Conservation (phyloP, 306 rosid genomes). For the Benincasa hispida region DNA sequence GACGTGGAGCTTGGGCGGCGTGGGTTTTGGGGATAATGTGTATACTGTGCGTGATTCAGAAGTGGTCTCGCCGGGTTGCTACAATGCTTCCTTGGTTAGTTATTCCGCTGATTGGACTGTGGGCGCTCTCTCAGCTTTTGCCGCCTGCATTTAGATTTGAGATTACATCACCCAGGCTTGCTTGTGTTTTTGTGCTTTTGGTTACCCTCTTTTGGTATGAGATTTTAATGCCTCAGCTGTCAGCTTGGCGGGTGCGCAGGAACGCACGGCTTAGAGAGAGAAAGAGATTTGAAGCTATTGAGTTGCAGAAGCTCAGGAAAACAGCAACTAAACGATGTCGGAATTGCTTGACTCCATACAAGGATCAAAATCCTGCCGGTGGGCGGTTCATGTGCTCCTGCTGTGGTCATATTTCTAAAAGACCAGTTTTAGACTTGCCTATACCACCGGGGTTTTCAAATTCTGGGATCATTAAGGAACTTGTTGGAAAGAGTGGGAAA, state of each 20-base stretch:
- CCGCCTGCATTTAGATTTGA: slow-evolving; percentile 94
- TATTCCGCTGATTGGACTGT: slow-evolving; percentile 81
- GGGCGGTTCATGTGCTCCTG: slow-evolving; percentile 94
- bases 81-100: slow-evolving; percentile 99
- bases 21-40: slow-evolving; percentile 88
- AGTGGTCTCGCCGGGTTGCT: slow-evolving; percentile 99
- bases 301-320: slow-evolving; percentile 81
- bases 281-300: slow-evolving; percentile 80
- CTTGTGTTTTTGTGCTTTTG: slow-evolving; percentile 87
- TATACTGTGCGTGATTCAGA: slow-evolving; percentile 99
- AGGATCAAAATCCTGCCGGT: slow-evolving; percentile 98
- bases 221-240: slow-evolving; percentile 96
- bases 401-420: slow-evolving; percentile 88
- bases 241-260: slow-evolving; percentile 83
- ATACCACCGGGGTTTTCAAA: slow-evolving; percentile 54
- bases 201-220: slow-evolving; percentile 97
- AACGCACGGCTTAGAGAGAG: slow-evolving; percentile 77
- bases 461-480: slow-evolving; percentile 58
- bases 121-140: slow-evolving; percentile 98
- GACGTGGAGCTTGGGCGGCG: slow-evolving; percentile 42
- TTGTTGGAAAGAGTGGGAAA: slow-evolving; percentile 85
- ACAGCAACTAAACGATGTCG: slow-evolving; percentile 84
- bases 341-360: slow-evolving; percentile 78
- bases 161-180: slow-evolving; percentile 87
- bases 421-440: slow-evolving; percentile 92